Conservation (phyloP, 352 stramenopile genomes). For the Phytophthora aleatoria region DNA sequence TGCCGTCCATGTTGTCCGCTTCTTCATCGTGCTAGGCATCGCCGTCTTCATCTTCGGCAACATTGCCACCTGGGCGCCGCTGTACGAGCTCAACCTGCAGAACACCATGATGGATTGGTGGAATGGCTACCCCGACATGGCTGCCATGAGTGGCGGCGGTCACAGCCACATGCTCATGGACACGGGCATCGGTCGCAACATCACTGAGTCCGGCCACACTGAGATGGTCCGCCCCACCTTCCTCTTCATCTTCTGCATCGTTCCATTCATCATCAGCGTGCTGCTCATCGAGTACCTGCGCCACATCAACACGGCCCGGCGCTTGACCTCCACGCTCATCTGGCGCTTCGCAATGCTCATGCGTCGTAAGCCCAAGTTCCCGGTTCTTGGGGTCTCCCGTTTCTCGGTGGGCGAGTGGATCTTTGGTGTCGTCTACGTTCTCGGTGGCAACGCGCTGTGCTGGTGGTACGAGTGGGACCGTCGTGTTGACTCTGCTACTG, state of each 20-base stretch:
- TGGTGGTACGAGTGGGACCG: slow-evolving; percentile 67
- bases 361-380: slow-evolving; percentile 55
- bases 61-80: slow-evolving; percentile 56
- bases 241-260: slow-evolving; percentile 68
- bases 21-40: slow-evolving; percentile 41
- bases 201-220: slow-evolving; percentile 57
- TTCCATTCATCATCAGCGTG: slow-evolving; percentile 61
- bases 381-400: slow-evolving; percentile 44
- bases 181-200: slow-evolving; percentile 55
- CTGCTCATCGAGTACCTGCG: slow-evolving; percentile 58
- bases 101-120: slow-evolving; percentile 65
- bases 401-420: slow-evolving; percentile 63
- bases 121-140: slow-evolving; percentile 57
- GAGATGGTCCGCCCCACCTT: slow-evolving; percentile 75
- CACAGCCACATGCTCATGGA: slow-evolving; percentile 48
- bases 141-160: slow-evolving; percentile 27
- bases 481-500: slow-evolving; percentile 36
- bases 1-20: slow-evolving; percentile 36
- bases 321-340: slow-evolving; percentile 39
- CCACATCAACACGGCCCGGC: slow-evolving; percentile 46
- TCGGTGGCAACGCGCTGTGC: slow-evolving; percentile 63
- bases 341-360: slow-evolving; percentile 51
- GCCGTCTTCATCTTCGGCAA: slow-evolving; percentile 65
- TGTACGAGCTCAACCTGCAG: slow-evolving; percentile 56
- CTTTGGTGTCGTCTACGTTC: slow-evolving; percentile 55